Percentiles rank a stretch among this genome's conserved stretches.
Evolutionary conservation across 1,139 yeast species (phyloP).

Genomic region (Suhomyces ambrosiae): DNA sequence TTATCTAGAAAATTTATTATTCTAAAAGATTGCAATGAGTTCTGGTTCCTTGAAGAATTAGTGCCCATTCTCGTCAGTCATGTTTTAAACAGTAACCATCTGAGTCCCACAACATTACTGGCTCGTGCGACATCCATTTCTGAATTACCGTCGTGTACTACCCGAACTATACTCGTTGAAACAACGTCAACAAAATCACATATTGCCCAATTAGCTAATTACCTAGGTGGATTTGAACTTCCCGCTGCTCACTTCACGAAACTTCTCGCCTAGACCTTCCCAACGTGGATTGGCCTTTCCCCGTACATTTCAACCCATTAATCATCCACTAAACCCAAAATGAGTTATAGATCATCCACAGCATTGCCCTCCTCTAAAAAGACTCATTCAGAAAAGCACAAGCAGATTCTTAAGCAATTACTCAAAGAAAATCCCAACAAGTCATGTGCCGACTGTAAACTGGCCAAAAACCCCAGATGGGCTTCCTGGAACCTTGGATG

Average conservation of each 20-base stretch:
- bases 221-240: not conserved
- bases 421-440: slow-evolving; percentile 76
- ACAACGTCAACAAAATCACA: not conserved
- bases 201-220: not conserved
- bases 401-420: slow-evolving; percentile 69
- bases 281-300: not conserved
- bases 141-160: slow-evolving; percentile 1
- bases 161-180: not conserved
- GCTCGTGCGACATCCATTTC: not conserved
- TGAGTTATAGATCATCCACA: slow-evolving; percentile 19
- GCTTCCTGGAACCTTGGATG: slow-evolving; percentile 96
- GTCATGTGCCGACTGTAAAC: slow-evolving; percentile 89
- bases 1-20: too few species aligned
- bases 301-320: not conserved
- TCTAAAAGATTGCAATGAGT: too few species aligned
- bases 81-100: too few species aligned
- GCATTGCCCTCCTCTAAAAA: slow-evolving; percentile 47
- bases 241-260: too few species aligned
- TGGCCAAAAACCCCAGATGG: slow-evolving; percentile 92
- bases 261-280: not conserved
- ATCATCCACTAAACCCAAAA: slow-evolving; percentile 5
- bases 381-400: slow-evolving; percentile 56
- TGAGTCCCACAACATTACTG: not conserved
- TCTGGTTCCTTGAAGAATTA: too few species aligned
- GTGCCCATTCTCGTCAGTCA: too few species aligned